Evolutionary conservation across 192 early-diverging fungal genomes (phyloP), one percentile per base, ranked within the genome.

Genomic region (Spinellus fusiger): DNA sequence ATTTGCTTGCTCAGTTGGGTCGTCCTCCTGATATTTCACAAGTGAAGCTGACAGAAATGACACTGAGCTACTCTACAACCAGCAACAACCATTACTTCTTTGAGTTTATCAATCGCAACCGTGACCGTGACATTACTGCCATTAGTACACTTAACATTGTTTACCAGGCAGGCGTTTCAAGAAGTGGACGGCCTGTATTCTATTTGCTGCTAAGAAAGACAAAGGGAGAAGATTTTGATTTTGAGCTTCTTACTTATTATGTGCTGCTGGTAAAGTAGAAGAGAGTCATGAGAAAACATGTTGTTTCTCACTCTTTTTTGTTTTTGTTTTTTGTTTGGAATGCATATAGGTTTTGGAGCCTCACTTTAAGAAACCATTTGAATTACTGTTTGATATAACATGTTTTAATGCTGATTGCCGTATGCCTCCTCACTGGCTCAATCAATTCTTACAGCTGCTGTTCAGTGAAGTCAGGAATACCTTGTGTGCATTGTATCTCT

Each of bases 1-100:
- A 82, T 33, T 62, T 97, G 23, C 63, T 97, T 47, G 84, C 87
- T 8, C 87, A 91, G 63, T 77, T 97, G 18, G 94, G 93, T 26
- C 86, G 89, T 26, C 86, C 89, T 5, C 78, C 88, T 7, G 86
- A 90, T 7, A 69, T 69, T 9, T 61, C 56, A 0, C 46, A 51
- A 20, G 15, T 46, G 61, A 74, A 80, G 49, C 64, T 72, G 20
- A 68, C 62, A 0, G 22, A 34, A 2, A 13, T 16, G 3, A 58
- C 62, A 3, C 20, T 73, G 31, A 77, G 70, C 54, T 72, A 69
- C 12, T 49, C 58, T 3, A 34, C 29, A 5, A 37, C 50, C 10
- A 67, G 54, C 8, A 61, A 29, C 48, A 67, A 61, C 32, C 69
- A 77, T 38, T 71, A 81, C 56, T 81, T 71, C 16, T 60, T 59